A percentile compares a stretch with the other conserved stretches of the same genome.
Conservation (phyloP, 1,139 yeast genomes). For the Scheffersomyces lignicola region DNA sequence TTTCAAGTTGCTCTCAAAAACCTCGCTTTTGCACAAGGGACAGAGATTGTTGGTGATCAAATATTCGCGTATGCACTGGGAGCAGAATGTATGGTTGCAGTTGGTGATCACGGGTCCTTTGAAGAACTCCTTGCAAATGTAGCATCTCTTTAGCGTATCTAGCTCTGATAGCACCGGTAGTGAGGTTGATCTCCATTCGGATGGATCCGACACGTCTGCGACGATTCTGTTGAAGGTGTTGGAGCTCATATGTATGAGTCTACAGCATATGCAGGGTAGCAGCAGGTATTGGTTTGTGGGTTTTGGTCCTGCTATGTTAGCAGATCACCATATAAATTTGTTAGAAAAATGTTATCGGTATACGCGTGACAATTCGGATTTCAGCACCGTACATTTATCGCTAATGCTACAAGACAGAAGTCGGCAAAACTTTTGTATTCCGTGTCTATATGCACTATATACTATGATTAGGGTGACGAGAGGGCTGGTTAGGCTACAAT, state of each 20-base stretch:
- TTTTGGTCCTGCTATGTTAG: too few relatives aligned
- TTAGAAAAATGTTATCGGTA: too few relatives aligned
- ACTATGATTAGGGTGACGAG: neutral
- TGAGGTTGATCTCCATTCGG: conserved; percentile 60
- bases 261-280: too few relatives aligned
- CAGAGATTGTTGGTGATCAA: conserved; percentile 62
- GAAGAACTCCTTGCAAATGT: conserved; percentile 86
- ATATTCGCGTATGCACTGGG: conserved; percentile 79
- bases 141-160: conserved; percentile 77
- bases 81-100: conserved; percentile 91
- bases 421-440: neutral
- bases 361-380: too few relatives aligned
- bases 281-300: too few relatives aligned
- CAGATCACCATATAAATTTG: too few relatives aligned
- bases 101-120: conserved; percentile 81
- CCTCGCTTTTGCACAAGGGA: conserved; percentile 76
- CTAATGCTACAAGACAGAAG: too few relatives aligned
- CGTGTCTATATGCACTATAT: neutral
- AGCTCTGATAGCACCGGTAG: conserved; percentile 60
- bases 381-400: too few relatives aligned
- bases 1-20: conserved; percentile 68
- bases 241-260: too few relatives aligned
- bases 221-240: conserved; percentile 8
- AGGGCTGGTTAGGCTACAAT: neutral
- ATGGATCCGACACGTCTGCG: conserved; percentile 52